These are phyloP conservation scores for Moesziomyces sp. DNA, from an alignment of 1,284 basidiomycete species.

Conservation along the genomic window DNA sequence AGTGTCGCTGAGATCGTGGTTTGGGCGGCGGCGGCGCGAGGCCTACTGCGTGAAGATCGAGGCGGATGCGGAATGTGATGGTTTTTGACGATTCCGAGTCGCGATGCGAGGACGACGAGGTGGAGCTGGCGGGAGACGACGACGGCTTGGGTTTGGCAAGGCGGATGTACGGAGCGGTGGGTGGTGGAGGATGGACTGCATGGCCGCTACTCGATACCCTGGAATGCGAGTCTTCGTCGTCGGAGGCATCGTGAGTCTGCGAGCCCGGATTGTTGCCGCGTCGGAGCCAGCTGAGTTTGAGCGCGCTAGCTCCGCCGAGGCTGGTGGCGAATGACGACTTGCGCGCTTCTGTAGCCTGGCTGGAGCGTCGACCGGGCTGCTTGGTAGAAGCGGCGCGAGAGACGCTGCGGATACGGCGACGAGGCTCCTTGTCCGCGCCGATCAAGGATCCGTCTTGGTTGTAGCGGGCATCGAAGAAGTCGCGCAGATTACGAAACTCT, in stretches of 20 bases:
- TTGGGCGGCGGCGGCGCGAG: constrained; percentile 50
- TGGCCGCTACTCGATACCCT: constrained; percentile 31
- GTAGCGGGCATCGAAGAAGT: constrained; percentile 62
- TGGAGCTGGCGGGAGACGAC: constrained; percentile 13
- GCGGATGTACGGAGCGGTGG: constrained; percentile 46
- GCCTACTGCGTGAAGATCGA: constrained; percentile 57
- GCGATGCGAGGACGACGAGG: constrained; percentile 22
- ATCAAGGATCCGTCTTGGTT: constrained; percentile 24
- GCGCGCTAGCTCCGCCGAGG: constrained; percentile 26
- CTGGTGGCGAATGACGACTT: constrained; percentile 50
- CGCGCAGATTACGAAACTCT: constrained; percentile 54
- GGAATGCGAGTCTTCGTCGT: constrained; percentile 43
- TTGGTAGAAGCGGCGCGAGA: constrained; percentile 40
- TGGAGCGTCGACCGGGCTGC: constrained; percentile 15
- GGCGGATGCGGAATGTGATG: constrained; percentile 49
- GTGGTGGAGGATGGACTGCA: constrained; percentile 17
- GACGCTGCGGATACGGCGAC: constrained; percentile 34
- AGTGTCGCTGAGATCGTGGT: constrained; percentile 16
- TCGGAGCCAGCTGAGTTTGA: constrained; percentile 46
- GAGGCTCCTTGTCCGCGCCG: constrained; percentile 29
- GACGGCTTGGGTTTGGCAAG: constrained; percentile 16
- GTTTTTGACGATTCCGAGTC: constrained; percentile 12
- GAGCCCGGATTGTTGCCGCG: constrained; percentile 34
- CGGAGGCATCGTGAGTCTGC: constrained; percentile 28
- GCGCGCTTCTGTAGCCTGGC: constrained; percentile 29